A percentile compares a stretch with the other conserved stretches of the same genome.
Evolutionary conservation across 805 yeast species (phyloP).

Genomic region (Saccharomycopsis synnaedendra): DNA sequence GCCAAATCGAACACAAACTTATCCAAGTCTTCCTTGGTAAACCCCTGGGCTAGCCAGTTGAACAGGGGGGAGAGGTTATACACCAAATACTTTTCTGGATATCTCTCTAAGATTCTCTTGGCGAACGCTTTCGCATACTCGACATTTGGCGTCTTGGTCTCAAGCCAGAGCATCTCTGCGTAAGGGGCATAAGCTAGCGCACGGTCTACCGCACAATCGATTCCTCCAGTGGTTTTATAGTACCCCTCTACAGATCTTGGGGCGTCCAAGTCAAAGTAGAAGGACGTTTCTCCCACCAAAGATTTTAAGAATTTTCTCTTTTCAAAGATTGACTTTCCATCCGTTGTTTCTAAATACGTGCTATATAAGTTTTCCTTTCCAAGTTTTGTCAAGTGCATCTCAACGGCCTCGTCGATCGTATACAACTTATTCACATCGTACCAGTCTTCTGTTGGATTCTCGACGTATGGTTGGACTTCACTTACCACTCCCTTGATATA

Average conservation of each 20-base stretch:
- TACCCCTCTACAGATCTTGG: constrained; percentile 50
- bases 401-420: constrained; percentile 42
- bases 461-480: constrained; percentile 31
- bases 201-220: constrained; percentile 43
- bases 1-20: constrained; percentile 44
- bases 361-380: constrained; percentile 23
- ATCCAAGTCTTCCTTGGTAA: constrained; percentile 32
- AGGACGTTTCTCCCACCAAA: constrained; percentile 16
- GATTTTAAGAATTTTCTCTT: constrained; percentile 15
- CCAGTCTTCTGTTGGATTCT: constrained; percentile 37
- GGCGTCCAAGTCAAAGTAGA: constrained; percentile 47
- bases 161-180: constrained; percentile 51
- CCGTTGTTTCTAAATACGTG: constrained; percentile 19
- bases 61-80: constrained; percentile 52
- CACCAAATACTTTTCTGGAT: constrained; percentile 45
- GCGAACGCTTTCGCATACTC: constrained; percentile 39
- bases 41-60: constrained; percentile 51
- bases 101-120: constrained; percentile 30
- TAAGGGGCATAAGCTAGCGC: constrained; percentile 45
- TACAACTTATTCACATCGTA: constrained; percentile 27
- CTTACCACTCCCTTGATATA: constrained; percentile 37
- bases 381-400: constrained; percentile 20
- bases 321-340: constrained; percentile 18
- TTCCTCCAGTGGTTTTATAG: constrained; percentile 36
- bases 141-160: constrained; percentile 48